Base-by-base conservation (phyloP, 1,139 yeast species). In the Debaryomycetaceae sp. region DNA sequence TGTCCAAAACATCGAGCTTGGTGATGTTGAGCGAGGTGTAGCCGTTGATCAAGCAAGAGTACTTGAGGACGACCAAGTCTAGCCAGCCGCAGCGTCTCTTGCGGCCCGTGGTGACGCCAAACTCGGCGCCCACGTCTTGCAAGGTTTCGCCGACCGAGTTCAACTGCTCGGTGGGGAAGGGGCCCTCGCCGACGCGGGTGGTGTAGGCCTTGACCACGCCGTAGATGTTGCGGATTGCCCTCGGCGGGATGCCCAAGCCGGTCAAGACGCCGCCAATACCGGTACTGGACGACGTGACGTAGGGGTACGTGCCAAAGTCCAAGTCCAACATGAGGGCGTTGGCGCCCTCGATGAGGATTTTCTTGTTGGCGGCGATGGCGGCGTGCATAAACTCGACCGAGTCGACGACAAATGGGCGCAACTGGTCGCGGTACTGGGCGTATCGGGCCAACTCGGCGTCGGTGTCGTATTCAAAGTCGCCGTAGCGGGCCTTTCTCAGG, bases 31-130 rank as follows among this genome's bases (percentile, higher is more conserved):
- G 71, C 32, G 82, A 72, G 24, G 98, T 90, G 69, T 87, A 90
- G 32, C 98, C 98, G 51, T 90, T 90, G 57, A 90, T 85, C 51
- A 77, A 58, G 36, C 83, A 75, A 26, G 97, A 86, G 62, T 90
- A 90, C 56, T 80, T 82, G 58, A 90, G 67, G 24, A 92, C 95
- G 21, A 90, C 98, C 46, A 92, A 68, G 58, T 90, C 99, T 49
- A 90, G 75, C 99, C 99, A 90, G 32, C 99, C 99, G 58, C 98
- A 92, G 63, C 99, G 79, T 68, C 99, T 82, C 73, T 87, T 87
- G 67, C 99, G 81, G 41, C 99, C 98, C 25, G 99, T 90, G 43
- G 99, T 90, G 41, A 90, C 99, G 58, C 99, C 99, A 50, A 55
- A 85, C 60, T 90, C 96, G 34, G 90, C 95, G 46, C 99, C 99